Evolutionary conservation across 768 basidiomycete species (phyloP), one percentile per base, ranked within the genome.

Genomic region (Hygrophorus russula): DNA sequence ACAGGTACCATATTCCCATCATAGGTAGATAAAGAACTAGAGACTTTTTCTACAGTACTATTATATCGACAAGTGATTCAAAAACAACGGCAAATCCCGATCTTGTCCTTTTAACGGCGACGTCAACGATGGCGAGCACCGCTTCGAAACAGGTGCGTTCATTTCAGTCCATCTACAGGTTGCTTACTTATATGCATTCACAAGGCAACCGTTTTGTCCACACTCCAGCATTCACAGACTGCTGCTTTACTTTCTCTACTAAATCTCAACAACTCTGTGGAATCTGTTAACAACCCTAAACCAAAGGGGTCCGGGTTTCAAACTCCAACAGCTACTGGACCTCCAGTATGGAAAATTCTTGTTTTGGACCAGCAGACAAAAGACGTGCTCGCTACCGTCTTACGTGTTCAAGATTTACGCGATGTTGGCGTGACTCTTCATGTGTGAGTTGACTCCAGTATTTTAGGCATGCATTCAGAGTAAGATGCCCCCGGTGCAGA

Each of bases 371-470:
- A 96, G 56, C 76, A 84, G 53, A 94, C 91, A 17, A 96, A 98
- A 60, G 96, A 98, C 59, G 82, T 98, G 15, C 71, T 99, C 30
- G 96, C 96, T 12, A 98, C 94, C 1, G 85, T 91, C 14, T 65
- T 99, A 50, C 79, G 93, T 42, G 96, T 99, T 5, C 93, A 97
- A 61, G 96, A 98, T 64, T 70, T 99, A 49, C 76, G 96, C 44
- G 94, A 98, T 55, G 87, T 89, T 39, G 96, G 96, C 27, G 92
- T 99, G 33, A 99, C 96, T 7, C 71, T 99, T 46, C 96, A 99
- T 66, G 91, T 98, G 93, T 97, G 68, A 53, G 89, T 67, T 43
- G 18, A 20, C 13, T 49, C 38, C 36, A 8, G 46, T 17, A 32
- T 34, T n/a, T 36, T 14, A 39, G 51, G 30, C 20, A 39, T 17